phyloP scores from a whole-genome alignment of 768 basidiomycete genomes.

The Trametes meyenii region DNA sequence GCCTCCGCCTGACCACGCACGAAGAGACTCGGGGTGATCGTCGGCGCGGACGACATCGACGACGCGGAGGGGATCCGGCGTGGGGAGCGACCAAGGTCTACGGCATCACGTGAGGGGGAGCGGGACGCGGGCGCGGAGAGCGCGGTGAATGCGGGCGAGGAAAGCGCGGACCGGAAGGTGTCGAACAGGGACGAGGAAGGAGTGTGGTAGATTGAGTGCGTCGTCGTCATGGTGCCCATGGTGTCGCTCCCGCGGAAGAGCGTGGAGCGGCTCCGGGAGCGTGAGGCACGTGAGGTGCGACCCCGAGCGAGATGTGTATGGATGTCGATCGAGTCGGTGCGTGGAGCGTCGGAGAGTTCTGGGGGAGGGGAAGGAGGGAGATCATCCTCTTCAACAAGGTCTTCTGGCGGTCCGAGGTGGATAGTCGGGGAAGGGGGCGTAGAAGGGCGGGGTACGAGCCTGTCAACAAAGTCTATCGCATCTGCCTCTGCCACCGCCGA shows the following conservation, averaged over 20 bases:
- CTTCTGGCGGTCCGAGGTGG: slow-evolving; percentile 11
- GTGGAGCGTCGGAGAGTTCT: slow-evolving; percentile 27
- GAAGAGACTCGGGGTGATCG: slow-evolving; percentile 65
- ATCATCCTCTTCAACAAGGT: neutral
- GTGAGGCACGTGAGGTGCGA: slow-evolving; percentile 41
- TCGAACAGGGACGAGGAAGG: slow-evolving; percentile 80
- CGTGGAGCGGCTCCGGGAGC: slow-evolving; percentile 50
- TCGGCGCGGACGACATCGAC: slow-evolving; percentile 51
- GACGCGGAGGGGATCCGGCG: slow-evolving; percentile 37
- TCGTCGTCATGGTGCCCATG: slow-evolving; percentile 58
- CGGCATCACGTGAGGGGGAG: slow-evolving; percentile 19
- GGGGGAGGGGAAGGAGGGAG: slow-evolving; percentile 25
- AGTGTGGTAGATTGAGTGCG: slow-evolving; percentile 70
- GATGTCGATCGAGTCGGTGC: slow-evolving; percentile 38
- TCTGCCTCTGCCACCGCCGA: slow-evolving; percentile 42
- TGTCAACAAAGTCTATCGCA: slow-evolving; percentile 56
- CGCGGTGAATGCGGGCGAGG: slow-evolving; percentile 51
- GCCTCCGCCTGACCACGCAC: slow-evolving; percentile 27
- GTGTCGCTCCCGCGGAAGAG: slow-evolving; percentile 46
- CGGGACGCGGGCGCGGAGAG: slow-evolving; percentile 26
- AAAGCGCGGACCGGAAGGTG: slow-evolving; percentile 59
- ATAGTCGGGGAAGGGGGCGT: slow-evolving; percentile 23
- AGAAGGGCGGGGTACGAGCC: slow-evolving; percentile 50
- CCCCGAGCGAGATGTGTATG: slow-evolving; percentile 33
- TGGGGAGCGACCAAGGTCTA: slow-evolving; percentile 27